phyloP scores from a whole-genome alignment of 345 rosid species.

The Pseudoturritis turrita region DNA sequence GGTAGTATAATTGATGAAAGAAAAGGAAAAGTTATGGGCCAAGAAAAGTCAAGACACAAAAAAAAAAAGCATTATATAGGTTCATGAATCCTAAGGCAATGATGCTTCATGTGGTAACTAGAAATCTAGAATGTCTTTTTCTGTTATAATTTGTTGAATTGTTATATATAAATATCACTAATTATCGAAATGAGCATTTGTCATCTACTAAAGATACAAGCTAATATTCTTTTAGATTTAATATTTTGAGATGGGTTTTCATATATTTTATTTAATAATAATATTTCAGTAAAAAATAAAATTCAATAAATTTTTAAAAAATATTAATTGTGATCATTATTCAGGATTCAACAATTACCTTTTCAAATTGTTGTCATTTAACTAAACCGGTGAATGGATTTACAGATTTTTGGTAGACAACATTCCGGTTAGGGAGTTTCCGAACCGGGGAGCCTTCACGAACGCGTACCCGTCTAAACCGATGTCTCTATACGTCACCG shows the following conservation, averaged over 20 bases:
- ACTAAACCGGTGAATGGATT: background rate
- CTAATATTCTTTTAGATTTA: background rate
- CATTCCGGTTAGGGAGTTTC: slow-evolving; percentile 72
- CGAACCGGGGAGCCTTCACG: slow-evolving; percentile 42
- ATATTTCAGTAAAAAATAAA: background rate
- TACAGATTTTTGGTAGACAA: slow-evolving; percentile 79
- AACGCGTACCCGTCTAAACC: slow-evolving; percentile 69
- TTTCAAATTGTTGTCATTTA: background rate
- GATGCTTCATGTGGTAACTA: background rate
- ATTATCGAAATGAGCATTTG: background rate
- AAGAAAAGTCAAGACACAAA: background rate
- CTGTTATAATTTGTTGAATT: background rate
- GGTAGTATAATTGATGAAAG: background rate
- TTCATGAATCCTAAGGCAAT: slow-evolving; percentile 6
- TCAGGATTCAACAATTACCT: background rate
- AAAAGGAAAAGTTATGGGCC: background rate
- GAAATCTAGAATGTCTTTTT: background rate
- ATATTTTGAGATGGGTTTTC: background rate
- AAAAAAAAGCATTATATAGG: background rate
- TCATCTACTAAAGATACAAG: background rate
- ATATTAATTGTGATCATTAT: background rate
- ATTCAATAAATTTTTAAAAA: background rate
- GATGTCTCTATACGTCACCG: slow-evolving; percentile 68
- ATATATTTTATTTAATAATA: background rate
- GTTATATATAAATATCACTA: background rate